Conservation (phyloP, 2,329 filamentous ascomycete species). For the Falciphora oryzae region DNA sequence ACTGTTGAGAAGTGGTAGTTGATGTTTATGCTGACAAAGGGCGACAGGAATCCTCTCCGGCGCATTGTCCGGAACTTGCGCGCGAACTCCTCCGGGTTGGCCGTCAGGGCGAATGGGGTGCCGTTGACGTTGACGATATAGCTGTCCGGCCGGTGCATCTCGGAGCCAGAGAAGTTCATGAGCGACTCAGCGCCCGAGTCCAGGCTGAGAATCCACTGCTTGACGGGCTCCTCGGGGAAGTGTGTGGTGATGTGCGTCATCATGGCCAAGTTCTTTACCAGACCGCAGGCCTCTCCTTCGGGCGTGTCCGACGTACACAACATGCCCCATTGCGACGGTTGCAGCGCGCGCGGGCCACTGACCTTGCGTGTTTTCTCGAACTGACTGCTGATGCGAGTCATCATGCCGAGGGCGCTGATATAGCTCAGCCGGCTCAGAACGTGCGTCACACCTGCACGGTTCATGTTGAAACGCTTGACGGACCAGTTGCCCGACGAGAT, state of each 20-base stretch:
- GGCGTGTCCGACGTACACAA: constrained; percentile 95
- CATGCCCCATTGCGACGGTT: constrained; percentile 98
- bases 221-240: constrained; percentile 86
- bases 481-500: constrained; percentile 98
- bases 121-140: constrained; percentile 96
- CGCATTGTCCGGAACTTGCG: constrained; percentile 80
- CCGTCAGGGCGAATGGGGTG: constrained; percentile 82
- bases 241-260: constrained; percentile 99
- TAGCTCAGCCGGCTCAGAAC: constrained; percentile 94
- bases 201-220: constrained; percentile 77
- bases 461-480: constrained; percentile 98
- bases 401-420: constrained; percentile 96
- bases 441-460: constrained; percentile 92
- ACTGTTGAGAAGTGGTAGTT: constrained; percentile 89
- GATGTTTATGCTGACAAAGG: constrained; percentile 94
- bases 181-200: constrained; percentile 79
- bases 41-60: constrained; percentile 85
- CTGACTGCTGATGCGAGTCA: constrained; percentile 97
- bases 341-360: constrained; percentile 87
- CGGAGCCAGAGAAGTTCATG: constrained; percentile 64
- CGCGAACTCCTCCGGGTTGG: constrained; percentile 80
- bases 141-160: constrained; percentile 77
- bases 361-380: constrained; percentile 99
- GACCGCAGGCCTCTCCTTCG: constrained; percentile 95
- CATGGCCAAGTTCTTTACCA: constrained; percentile 94